Base-by-base conservation (phyloP, 23 red algal species). In the Gracilaria caudata region DNA sequence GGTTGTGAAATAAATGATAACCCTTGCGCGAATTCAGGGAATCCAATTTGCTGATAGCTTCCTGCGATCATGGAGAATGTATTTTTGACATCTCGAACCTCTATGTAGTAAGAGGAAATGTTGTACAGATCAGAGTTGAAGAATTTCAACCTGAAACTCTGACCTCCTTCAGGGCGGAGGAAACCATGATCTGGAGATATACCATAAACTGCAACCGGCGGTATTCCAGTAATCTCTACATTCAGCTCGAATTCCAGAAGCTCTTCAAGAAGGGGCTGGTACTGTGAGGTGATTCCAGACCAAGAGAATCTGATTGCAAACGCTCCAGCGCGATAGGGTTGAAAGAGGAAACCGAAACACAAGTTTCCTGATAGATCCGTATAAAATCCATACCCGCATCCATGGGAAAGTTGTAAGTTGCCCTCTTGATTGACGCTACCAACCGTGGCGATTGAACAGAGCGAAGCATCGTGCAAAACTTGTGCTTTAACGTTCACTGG, bases 381-480 rank as follows among this genome's bases (percentile, higher is more conserved):
- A 34, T 81, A 91, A 17, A 91, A 91, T 25, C 87, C 87, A 73
- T 82, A 91, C n/a, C 87, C 87, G 55, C 87, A 91, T 53, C 75
- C 87, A 0, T 70, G 34, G 23, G 87, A 21, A 34, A 91, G 75
- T 57, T 60, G 55, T 23, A 82, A 20, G 19, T 23, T 12, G 7
- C 44, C 63, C 7, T 72, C 71, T 44, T 64, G 23, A 51, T 51
- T 47, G 26, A 74, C 24, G 0, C 36, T 47, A 3, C 77, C 87
- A 71, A 81, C 10, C 35, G 26, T 21, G 23, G 24, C 33, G 34
- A 75, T 10, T 53, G 65, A 51, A 58, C 87, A 91, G n/a, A 60
- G 46, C 32, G 44, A 54, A 4, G n/a, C 44, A 29, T 80, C 51
- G 44, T 91, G 87, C 11, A 49, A 13, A 81, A 82, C 44, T 24